Evolutionary conservation across 768 basidiomycete species (phyloP).

Genomic region (Calvatia gigantea): DNA sequence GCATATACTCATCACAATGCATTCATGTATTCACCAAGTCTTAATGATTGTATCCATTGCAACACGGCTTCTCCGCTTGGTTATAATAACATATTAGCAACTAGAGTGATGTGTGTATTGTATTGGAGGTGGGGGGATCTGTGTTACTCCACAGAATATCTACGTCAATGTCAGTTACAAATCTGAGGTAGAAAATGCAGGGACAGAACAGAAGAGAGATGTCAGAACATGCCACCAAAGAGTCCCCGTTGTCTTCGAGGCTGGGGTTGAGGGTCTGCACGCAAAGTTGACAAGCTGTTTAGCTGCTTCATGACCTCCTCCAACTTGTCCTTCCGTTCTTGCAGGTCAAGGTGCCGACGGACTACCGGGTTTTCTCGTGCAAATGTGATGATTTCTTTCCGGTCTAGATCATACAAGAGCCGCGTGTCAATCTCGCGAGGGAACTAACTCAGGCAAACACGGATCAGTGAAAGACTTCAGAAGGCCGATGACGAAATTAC

Average conservation of each 20-base stretch:
- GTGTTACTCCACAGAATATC: background rate
- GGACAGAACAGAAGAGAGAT: conserved; percentile 13
- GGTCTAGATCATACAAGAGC: conserved; percentile 89
- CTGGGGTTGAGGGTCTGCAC: conserved; percentile 74
- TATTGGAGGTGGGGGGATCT: conserved; percentile 1
- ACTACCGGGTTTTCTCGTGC: conserved; percentile 95
- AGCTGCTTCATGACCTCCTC: conserved; percentile 98
- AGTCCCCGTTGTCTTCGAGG: conserved; percentile 75
- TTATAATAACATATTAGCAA: background rate
- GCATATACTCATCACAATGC: background rate
- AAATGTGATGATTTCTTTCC: conserved; percentile 85
- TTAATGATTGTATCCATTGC: conserved; percentile 1
- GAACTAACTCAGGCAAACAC: conserved; percentile 50
- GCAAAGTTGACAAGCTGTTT: conserved; percentile 85
- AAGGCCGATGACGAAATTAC: conserved; percentile 35
- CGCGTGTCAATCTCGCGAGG: conserved; percentile 96
- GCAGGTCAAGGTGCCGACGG: conserved; percentile 83
- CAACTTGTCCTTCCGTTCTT: conserved; percentile 95
- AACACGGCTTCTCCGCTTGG: background rate
- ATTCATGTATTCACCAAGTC: background rate
- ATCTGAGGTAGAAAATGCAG: background rate
- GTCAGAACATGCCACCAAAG: conserved; percentile 70
- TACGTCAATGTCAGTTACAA: background rate
- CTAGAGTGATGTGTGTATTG: conserved; percentile 11
- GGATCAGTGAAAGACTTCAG: background rate